Evolutionary conservation across 2,329 filamentous ascomycete genomes (phyloP).

Genomic region (Cercospora berteroae): DNA sequence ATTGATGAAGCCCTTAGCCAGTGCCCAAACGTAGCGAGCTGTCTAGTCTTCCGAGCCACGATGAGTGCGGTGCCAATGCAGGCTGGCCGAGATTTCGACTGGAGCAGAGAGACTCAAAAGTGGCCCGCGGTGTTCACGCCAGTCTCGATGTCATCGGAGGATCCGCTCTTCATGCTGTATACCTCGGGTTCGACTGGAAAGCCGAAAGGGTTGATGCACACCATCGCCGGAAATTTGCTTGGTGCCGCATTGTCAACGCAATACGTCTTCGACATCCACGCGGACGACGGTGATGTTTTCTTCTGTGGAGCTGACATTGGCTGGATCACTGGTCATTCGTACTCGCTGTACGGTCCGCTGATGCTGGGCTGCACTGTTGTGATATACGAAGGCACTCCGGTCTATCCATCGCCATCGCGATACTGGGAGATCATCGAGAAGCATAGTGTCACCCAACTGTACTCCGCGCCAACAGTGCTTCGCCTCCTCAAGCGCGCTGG

Average conservation of each 20-base stretch:
- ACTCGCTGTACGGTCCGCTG: not conserved
- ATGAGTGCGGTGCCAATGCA: constrained; percentile 49
- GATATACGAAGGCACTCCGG: not conserved
- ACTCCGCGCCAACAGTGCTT: not conserved
- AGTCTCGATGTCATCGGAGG: not conserved
- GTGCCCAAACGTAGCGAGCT: constrained; percentile 1
- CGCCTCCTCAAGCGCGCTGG: not conserved
- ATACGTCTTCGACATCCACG: not conserved
- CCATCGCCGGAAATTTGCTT: not conserved
- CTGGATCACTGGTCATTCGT: not conserved
- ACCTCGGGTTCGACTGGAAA: not conserved
- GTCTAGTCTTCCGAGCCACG: constrained; percentile 46
- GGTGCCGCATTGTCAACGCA: not conserved
- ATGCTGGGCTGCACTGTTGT: not conserved
- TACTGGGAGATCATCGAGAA: not conserved
- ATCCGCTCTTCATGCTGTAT: not conserved
- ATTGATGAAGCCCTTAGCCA: constrained; percentile 42
- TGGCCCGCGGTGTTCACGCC: not conserved
- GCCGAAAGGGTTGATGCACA: not conserved
- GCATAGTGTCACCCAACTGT: not conserved
- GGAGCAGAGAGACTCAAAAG: not conserved
- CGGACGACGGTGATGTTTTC: not conserved
- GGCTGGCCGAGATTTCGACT: constrained; percentile 28
- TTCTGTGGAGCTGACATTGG: not conserved
- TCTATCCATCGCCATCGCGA: not conserved